Evolutionary conservation across 768 basidiomycete genomes (phyloP).

Genomic region (Mycena floridula): DNA sequence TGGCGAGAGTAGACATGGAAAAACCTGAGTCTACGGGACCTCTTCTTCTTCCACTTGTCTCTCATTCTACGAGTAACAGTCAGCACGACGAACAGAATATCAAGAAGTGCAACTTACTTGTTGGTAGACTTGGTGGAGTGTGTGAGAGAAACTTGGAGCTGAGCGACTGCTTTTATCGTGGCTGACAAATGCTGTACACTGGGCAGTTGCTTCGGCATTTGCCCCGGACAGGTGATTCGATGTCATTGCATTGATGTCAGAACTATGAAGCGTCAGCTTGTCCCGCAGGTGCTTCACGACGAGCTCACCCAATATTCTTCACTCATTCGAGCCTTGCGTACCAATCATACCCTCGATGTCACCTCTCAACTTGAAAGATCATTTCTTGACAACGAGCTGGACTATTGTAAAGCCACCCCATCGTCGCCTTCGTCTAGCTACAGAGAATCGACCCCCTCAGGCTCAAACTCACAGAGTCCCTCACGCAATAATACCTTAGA

Average conservation of each 20-base stretch:
- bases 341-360: conserved; percentile 52
- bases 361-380: conserved; percentile 39
- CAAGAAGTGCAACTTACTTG: not conserved
- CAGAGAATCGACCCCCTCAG: not conserved
- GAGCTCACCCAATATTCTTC: conserved; percentile 66
- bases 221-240: no score
- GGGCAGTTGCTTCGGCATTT: no score
- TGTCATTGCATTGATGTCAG: no score
- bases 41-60: conserved; percentile 98
- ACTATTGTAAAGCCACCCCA: conserved; percentile 11
- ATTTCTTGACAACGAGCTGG: conserved; percentile 15
- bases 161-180: no score
- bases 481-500: no score
- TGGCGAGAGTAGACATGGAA: no score
- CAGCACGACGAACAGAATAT: not conserved
- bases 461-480: conserved; percentile 13
- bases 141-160: no score
- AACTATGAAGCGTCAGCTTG: conserved; percentile 32
- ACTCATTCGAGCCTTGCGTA: conserved; percentile 58
- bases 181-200: no score
- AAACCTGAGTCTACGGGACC: conserved; percentile 87
- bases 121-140: conserved; percentile 18
- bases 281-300: conserved; percentile 51
- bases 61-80: conserved; percentile 53
- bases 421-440: not conserved